Base-by-base conservation (phyloP, 805 yeast genomes). In the Metschnikowia cerradonensis region DNA sequence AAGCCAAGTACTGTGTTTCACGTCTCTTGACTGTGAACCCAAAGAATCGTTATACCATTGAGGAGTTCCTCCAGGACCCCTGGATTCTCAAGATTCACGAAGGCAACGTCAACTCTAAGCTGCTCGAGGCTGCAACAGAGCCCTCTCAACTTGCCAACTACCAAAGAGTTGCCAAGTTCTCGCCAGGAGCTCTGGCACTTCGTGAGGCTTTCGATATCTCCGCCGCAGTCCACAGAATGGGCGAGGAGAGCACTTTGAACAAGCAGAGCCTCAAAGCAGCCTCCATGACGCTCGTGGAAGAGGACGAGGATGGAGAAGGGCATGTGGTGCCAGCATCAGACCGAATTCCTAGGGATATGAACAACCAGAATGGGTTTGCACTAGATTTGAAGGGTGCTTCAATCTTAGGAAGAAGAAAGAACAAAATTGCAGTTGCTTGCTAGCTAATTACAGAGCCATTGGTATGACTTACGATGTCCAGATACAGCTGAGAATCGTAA, bases 191-290 rank as follows among this genome's bases (percentile, higher is more conserved):
- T 0, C 86, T 83, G 45, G 89, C 90, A 0, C 77, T 89, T 67
- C 82, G 88, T 57, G 96, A 89, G 60, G 95, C 91, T 11, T 89
- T 89, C 66, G 96, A 89, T 60, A 82, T 89, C 7, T 83, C 90
- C 30, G 86, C 89, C 46, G 95, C 96, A 5, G 90, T 89, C 15
- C 92, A 88, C 63, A 82, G 96, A 60, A 78, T 79, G 71, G 90
- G 86, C 47, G 88, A 83, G 62, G 91, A 86, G 58, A 73, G 76
- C 7, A 75, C 78, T 6, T 62, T 71, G 43, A 56, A 66, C 14
- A 51, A 60, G 10, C 50, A 57, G 30, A 51, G 56, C 41, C 53
- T 53, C 33, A 57, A 53, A 38, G 55, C 53, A 22, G 59, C 60
- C 36, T 59, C 63, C 26, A 67, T 67, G 22, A 53, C 47, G 3